Evolutionary conservation across 2,329 filamentous ascomycete genomes (phyloP), one percentile per base, ranked within the genome.

Genomic region (Xylariaceae sp.): DNA sequence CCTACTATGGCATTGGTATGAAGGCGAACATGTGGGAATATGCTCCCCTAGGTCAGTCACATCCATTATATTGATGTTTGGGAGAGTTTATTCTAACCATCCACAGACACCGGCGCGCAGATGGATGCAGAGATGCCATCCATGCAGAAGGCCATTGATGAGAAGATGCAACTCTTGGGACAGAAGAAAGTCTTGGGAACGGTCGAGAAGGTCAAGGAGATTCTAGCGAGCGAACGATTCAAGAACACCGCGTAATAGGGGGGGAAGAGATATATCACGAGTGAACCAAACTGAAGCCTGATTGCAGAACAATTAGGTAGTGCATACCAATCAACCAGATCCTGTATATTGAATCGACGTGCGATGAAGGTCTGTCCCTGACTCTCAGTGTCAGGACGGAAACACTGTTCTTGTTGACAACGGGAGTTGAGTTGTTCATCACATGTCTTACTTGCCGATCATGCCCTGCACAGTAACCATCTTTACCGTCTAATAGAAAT

Each of bases 21-120:
- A 99, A 99, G 82, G 94, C 94, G 56, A 97, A 99, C 73, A 83
- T 97, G 53, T 99, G 89, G 86, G 90, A 96, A 72, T 92, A 90
- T 74, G 86, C 88, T 69, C 82, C 83, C 59, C 72, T 92, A 60
- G 87, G 88, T 88, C 81, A 63, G 76, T 72, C 51, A 51, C 61
- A 57, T 34, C 50, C 18, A 6, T n/a, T 37, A 3, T 45, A 4
- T 17, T 39, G 10, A n/a, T 35, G 18, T 11, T 18, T 15, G 15
- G 2, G 10, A n/a, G 13, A 7, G 3, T 18, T 18, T 18, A 34
- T 13, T 17, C 62, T 63, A 59, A 63, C 53, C 11, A 57, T 69
- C 50, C 45, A 48, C 64, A 85, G 82, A 75, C 61, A 77, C 81
- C 48, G 78, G 76, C 34, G 78, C 80, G 70, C 71, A 75, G 47